A percentile compares a stretch with the other conserved stretches of the same genome.
Conservation (phyloP, 1,284 basidiomycete species). For the Volvariella volvacea region DNA sequence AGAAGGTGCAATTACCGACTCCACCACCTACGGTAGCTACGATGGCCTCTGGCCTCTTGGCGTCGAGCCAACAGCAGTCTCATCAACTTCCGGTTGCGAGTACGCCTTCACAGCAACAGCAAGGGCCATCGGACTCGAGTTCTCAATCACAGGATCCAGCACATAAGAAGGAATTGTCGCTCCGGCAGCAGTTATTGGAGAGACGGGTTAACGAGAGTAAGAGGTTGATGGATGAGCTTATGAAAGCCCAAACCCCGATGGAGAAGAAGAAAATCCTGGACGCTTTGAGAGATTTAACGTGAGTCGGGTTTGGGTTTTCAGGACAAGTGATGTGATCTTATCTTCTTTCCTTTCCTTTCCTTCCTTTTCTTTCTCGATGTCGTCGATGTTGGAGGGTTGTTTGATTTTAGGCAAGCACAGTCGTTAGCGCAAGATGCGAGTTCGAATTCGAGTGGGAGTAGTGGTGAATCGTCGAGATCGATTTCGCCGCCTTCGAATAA, state of each 20-base stretch:
- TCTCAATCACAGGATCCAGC: slow-evolving; percentile 31
- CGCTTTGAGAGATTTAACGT: slow-evolving; percentile 43
- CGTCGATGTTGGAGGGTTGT: no score
- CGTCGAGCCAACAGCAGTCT: neutral
- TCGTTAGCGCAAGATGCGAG: no score
- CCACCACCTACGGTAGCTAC: neutral
- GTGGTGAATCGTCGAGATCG: no score
- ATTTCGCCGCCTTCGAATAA: no score
- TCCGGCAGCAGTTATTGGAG: slow-evolving; percentile 51
- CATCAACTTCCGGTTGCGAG: slow-evolving; percentile 2
- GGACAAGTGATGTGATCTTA: no score
- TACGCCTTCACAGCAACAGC: slow-evolving; percentile 20
- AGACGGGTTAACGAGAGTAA: slow-evolving; percentile 68
- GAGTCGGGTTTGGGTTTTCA: slow-evolving; percentile 33
- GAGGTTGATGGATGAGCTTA: slow-evolving; percentile 52
- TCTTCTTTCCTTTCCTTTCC: slow-evolving; percentile 3
- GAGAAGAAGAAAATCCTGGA: slow-evolving; percentile 55
- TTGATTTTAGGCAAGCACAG: no score
- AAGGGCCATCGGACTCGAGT: slow-evolving; percentile 45
- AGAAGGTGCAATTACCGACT: no score
- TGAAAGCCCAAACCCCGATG: slow-evolving; percentile 45
- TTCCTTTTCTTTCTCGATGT: slow-evolving; percentile 1
- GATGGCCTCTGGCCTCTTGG: slow-evolving; percentile 3
- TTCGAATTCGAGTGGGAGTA: no score
- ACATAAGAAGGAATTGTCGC: slow-evolving; percentile 30